Percentiles rank a stretch among this genome's conserved stretches.
These are phyloP conservation scores for Metarhizium guizhouense DNA, from an alignment of 2,329 filamentous ascomycete species.

Conservation along the genomic window DNA sequence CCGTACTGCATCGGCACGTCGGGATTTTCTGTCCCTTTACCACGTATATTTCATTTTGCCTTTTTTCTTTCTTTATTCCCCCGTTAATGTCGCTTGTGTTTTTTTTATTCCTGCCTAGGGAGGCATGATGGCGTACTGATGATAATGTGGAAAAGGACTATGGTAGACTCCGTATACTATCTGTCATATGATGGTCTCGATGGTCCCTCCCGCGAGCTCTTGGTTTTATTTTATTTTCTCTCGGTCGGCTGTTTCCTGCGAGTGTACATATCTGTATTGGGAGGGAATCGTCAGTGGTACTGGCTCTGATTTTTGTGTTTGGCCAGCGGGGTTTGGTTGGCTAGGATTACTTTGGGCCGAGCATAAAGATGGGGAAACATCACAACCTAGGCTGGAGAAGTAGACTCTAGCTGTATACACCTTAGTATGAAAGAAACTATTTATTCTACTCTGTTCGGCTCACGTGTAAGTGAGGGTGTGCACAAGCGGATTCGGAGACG, in stretches of 20 bases:
- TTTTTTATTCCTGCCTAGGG: not conserved
- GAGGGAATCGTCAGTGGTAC: not conserved
- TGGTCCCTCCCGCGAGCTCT: not conserved
- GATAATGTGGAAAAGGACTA: not conserved
- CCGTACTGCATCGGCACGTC: not conserved
- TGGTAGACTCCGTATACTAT: not conserved
- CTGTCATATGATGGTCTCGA: not conserved
- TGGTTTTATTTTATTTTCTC: not conserved
- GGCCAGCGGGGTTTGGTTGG: not conserved
- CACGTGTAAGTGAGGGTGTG: not conserved
- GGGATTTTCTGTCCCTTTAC: not conserved
- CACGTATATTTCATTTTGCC: not conserved
- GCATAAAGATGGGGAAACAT: not conserved
- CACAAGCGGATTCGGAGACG: not conserved
- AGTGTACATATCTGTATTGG: not conserved
- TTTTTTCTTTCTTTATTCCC: not conserved
- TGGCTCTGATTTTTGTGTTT: not conserved
- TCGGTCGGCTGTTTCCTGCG: not conserved
- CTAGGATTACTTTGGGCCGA: not conserved
- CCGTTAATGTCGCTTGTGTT: not conserved
- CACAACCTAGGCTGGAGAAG: not conserved
- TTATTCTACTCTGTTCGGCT: not conserved
- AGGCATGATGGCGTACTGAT: slow-evolving; percentile 4
- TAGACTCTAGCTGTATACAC: not conserved
- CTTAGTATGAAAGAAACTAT: not conserved